A percentile compares a stretch with the other conserved stretches of the same genome.
Conservation (phyloP, 1,284 basidiomycete genomes). For the Pholiota adiposa region DNA sequence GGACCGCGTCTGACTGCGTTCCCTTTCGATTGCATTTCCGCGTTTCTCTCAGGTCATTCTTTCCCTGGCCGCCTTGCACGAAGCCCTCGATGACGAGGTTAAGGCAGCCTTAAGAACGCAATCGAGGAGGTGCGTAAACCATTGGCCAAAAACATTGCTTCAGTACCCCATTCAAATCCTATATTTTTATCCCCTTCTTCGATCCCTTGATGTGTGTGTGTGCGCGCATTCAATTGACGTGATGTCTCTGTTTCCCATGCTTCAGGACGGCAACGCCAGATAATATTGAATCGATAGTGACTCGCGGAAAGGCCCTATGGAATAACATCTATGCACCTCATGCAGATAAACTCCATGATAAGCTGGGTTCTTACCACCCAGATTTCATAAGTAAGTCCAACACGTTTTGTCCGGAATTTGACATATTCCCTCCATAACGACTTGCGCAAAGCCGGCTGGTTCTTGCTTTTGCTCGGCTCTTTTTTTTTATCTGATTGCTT, state of each 20-base stretch:
- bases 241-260: constrained; percentile 16
- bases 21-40: background rate
- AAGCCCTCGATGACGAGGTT: constrained; percentile 81
- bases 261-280: constrained; percentile 62
- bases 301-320: constrained; percentile 80
- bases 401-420: constrained; percentile 32
- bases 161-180: background rate
- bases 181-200: constrained; percentile 12
- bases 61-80: constrained; percentile 75
- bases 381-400: constrained; percentile 79
- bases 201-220: constrained; percentile 1
- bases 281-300: constrained; percentile 69
- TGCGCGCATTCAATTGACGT: constrained; percentile 12
- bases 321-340: constrained; percentile 92
- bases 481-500: constrained; percentile 28
- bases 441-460: constrained; percentile 27
- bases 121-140: constrained; percentile 62
- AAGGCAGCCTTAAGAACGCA: constrained; percentile 67
- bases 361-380: constrained; percentile 85
- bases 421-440: constrained; percentile 20
- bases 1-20: constrained; percentile 6
- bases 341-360: constrained; percentile 86
- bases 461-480: constrained; percentile 20
- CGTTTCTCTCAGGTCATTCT: constrained; percentile 71
- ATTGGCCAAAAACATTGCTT: background rate